Base-by-base conservation (phyloP, 108 stramenopile genomes). In the Nannochloropsis gaditana region DNA sequence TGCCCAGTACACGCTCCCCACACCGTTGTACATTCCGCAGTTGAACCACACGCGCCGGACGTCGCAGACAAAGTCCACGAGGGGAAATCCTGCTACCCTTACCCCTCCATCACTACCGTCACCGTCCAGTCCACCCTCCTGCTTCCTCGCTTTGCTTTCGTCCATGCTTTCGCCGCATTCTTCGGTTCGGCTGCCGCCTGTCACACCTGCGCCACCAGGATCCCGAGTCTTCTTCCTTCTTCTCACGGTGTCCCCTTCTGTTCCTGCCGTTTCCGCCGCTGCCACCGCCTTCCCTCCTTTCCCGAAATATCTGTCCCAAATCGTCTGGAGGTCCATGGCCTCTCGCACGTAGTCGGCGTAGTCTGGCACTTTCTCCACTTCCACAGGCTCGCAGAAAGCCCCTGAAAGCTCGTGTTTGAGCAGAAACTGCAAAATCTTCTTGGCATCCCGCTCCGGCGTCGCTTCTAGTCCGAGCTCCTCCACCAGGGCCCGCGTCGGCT, bases 21-120 rank as follows among this genome's bases (percentile, higher is more conserved):
- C n/a, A n/a, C 59, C n/a, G 59, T 73, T 73, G 59, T n/a, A 73
- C 59, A 73, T 6, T 3, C 59, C 59, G n/a, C 59, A 73, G 59
- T 73, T 73, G 59, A 73, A 73, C 59, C 59, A 73, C 59, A 73
- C 59, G 15, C 59, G 59, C 59, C 59, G 59, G 19, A 73, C 59
- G n/a, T 73, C 59, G 59, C 59, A n/a, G 19, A 73, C 59, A 6
- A 73, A 73, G n/a, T 73, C 59, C 8, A 73, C 59, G 19, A 73
- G n/a, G 19, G 59, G 59, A 73, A 73, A 73, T 6, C n/a, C 31
- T 31, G 31, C 31, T 31, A 31, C 31, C 31, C 31, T 31, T 31
- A 31, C 31, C 31, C 31, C 31, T 31, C 31, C 31, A 31, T 31
- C 31, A 31, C 31, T 31, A 31, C 31, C 31, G 31, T 31, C 31